Conservation (phyloP, 106 monocot genomes). For the Cymbidium sinense region DNA sequence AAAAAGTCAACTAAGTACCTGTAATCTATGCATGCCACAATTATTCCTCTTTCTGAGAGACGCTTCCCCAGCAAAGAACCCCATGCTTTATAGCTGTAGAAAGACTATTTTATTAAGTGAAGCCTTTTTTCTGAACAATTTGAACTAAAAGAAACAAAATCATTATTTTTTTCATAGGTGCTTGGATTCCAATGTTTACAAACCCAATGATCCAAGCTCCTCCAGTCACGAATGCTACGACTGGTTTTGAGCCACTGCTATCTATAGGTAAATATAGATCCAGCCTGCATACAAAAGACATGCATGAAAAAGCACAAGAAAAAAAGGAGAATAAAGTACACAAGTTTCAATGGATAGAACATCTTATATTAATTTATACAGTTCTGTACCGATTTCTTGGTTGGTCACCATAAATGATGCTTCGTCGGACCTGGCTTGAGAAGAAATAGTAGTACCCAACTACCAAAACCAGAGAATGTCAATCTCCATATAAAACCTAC, state of each 20-base stretch:
- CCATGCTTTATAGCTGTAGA: constrained; percentile 77
- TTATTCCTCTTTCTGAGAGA: constrained; percentile 65
- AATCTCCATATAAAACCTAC: constrained; percentile 8
- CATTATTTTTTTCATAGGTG: neutral
- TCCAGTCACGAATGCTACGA: constrained; percentile 92
- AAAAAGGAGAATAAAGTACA: neutral
- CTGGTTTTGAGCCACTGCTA: constrained; percentile 48
- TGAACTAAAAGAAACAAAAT: neutral
- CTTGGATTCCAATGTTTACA: constrained; percentile 13
- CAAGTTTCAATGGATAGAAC: neutral
- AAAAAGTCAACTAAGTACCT: constrained; percentile 29
- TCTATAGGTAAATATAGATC: constrained; percentile 81
- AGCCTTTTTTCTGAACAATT: neutral
- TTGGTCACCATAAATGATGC: constrained; percentile 84
- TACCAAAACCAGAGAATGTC: constrained; percentile 21
- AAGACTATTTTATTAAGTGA: neutral
- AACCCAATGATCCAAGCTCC: constrained; percentile 99
- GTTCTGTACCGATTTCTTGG: constrained; percentile 74
- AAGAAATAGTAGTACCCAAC: constrained; percentile 96
- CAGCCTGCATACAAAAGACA: constrained; percentile 37
- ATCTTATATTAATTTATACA: neutral
- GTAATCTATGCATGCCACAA: constrained; percentile 82
- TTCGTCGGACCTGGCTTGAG: constrained; percentile 74
- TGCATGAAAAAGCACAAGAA: neutral
- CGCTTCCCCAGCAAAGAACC: constrained; percentile 64